These are phyloP conservation scores for Diaporthe helianthi DNA, from an alignment of 2,329 filamentous ascomycete genomes.

Conservation along the genomic window DNA sequence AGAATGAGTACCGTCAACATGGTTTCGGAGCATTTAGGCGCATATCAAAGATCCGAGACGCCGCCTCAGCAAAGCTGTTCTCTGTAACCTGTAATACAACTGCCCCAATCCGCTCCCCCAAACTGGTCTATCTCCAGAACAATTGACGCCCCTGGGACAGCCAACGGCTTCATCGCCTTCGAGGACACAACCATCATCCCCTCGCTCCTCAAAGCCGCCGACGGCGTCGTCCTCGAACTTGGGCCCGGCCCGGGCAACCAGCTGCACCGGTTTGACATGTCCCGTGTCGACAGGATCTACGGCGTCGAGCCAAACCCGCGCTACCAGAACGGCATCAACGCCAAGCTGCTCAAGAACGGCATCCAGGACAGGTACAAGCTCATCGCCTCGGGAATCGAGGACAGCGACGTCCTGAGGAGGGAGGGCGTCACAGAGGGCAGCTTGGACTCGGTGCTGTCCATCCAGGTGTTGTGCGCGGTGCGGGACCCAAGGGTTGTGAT, in stretches of 20 bases:
- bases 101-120: background rate
- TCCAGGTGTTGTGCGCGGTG: constrained; percentile 1
- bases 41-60: background rate
- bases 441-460: constrained; percentile 6
- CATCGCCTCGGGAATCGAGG: background rate
- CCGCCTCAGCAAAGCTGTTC: constrained; percentile 4
- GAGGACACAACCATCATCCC: constrained; percentile 2
- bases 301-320: background rate
- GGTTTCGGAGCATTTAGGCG: background rate
- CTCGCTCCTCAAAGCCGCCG: constrained; percentile 3
- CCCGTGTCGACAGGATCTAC: background rate
- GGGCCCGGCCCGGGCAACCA: background rate
- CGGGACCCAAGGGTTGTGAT: background rate
- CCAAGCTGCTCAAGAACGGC: constrained; percentile 1
- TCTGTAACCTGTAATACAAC: background rate
- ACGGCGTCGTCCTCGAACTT: background rate
- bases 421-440: background rate
- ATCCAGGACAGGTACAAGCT: constrained; percentile 5
- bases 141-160: background rate
- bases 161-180: background rate
- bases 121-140: background rate
- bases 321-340: background rate
- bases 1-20: background rate
- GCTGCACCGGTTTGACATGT: constrained; percentile 1
- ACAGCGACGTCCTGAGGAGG: background rate